Evolutionary conservation across 768 basidiomycete genomes (phyloP), one percentile per base, ranked within the genome.

Genomic region (Mycena belliarum): DNA sequence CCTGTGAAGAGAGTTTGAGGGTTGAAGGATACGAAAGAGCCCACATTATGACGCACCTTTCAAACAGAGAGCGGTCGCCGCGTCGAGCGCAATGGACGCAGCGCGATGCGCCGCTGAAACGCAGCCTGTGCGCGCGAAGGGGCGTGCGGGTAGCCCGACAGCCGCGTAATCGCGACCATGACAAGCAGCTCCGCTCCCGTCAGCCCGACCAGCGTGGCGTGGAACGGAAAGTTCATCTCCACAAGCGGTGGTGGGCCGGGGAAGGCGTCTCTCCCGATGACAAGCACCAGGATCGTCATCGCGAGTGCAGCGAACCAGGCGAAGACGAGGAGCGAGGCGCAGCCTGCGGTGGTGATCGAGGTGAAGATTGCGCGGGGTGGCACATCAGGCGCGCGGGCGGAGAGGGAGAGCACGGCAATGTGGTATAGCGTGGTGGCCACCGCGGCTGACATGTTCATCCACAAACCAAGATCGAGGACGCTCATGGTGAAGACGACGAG

Each of bases 301-400:
- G 51, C 54, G 32, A 53, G 35, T 40, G 28, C 60, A 6, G 41
- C 60, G 40, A 61, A 14, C 60, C 60, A 61, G 29, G 55, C 50
- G 29, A 61, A 61, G 49, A 61, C 50, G 51, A 61, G 60, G 45
- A 61, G 43, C 16, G 60, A 46, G 14, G 60, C 60, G 32, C 60
- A 61, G 50, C 55, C 55, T 1, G 55, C 55, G 33, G 60, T 61
- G 32, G 55, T 40, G 25, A 57, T 29, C 18, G 54, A 52, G 18
- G 50, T 53, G 41, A 57, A 28, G 46, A 61, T 43, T 9, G 46
- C 40, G 44, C 21, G 20, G 4, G 26, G 40, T 1, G 40, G 16
- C n/a, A 61, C 50, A 10, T 40, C 46, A 11, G 14, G 60, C 18
- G 60, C 18, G 35, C 60, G 60, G 8, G 47, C 37, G 40, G 60